These are phyloP conservation scores for Moniliella sp. DNA, from an alignment of 1,284 basidiomycete genomes.

Conservation along the genomic window DNA sequence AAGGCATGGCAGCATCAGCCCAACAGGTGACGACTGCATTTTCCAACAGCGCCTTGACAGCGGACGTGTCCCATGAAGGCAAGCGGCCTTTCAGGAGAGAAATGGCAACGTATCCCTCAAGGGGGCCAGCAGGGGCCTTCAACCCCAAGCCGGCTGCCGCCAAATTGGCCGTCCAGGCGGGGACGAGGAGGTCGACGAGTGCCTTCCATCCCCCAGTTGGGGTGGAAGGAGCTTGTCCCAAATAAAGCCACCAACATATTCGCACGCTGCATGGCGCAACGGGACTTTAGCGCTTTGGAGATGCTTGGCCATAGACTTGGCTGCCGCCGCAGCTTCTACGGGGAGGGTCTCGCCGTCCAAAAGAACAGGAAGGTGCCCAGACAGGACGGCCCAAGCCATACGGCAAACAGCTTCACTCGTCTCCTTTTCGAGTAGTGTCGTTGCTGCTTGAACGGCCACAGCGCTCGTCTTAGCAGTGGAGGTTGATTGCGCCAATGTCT, in stretches of 20 bases:
- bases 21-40: not conserved
- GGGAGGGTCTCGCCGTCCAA: no score
- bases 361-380: no score
- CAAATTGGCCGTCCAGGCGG: not conserved
- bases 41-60: not conserved
- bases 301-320: not conserved
- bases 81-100: not conserved
- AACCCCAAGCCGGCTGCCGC: not conserved
- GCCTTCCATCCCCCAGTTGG: not conserved
- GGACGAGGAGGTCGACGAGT: not conserved
- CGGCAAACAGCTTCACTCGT: no score
- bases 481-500: no score
- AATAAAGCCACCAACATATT: not conserved
- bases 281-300: not conserved
- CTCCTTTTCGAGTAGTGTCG: no score
- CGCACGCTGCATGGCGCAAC: not conserved
- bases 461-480: no score
- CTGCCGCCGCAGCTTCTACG: no score
- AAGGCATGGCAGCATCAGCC: slow-evolving; percentile 14
- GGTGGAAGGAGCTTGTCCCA: not conserved
- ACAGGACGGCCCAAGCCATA: no score
- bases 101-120: not conserved
- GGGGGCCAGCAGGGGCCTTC: not conserved
- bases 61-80: not conserved
- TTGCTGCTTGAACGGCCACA: no score